phyloP scores from a whole-genome alignment of 2,329 filamentous ascomycete genomes.

The Graphilbum sp. region DNA sequence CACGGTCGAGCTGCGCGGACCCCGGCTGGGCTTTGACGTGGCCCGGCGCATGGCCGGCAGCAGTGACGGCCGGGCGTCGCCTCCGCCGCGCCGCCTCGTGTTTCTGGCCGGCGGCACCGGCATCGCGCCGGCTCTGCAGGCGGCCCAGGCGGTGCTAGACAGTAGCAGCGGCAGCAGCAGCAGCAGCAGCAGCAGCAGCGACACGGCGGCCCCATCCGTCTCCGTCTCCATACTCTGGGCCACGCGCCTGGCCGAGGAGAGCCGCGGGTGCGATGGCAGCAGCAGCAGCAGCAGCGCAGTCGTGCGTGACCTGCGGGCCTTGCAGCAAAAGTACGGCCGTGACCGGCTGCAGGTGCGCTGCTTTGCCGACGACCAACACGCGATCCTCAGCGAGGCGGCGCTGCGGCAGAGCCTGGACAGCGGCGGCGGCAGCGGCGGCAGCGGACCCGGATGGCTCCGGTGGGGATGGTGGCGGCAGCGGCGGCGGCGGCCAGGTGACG shows the following conservation, averaged over 20 bases:
- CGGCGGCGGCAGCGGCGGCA: not conserved
- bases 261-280: slow-evolving; percentile 31
- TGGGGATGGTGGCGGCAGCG: no score
- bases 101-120: slow-evolving; percentile 90
- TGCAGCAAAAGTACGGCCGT: slow-evolving; percentile 44
- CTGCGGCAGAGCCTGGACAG: slow-evolving; percentile 17
- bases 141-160: slow-evolving; percentile 49
- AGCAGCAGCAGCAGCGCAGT: slow-evolving; percentile 22
- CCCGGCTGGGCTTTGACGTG: slow-evolving; percentile 50
- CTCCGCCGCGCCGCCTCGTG: slow-evolving; percentile 37
- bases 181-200: slow-evolving; percentile 2
- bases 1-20: slow-evolving; percentile 61
- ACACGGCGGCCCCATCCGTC: not conserved
- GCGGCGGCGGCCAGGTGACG: no score
- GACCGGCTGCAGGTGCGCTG: slow-evolving; percentile 50
- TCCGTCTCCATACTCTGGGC: slow-evolving; percentile 71
- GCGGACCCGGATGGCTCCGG: not conserved
- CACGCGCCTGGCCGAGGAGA: slow-evolving; percentile 51
- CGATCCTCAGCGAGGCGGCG: slow-evolving; percentile 39
- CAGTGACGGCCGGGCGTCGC: slow-evolving; percentile 16
- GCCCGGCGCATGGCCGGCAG: slow-evolving; percentile 15
- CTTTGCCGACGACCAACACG: slow-evolving; percentile 67
- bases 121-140: slow-evolving; percentile 77
- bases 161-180: slow-evolving; percentile 17
- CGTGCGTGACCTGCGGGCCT: slow-evolving; percentile 42